Evolutionary conservation across 495 filamentous ascomycete genomes (phyloP), one percentile per base, ranked within the genome.

Genomic region (Penicillium cinerascens): DNA sequence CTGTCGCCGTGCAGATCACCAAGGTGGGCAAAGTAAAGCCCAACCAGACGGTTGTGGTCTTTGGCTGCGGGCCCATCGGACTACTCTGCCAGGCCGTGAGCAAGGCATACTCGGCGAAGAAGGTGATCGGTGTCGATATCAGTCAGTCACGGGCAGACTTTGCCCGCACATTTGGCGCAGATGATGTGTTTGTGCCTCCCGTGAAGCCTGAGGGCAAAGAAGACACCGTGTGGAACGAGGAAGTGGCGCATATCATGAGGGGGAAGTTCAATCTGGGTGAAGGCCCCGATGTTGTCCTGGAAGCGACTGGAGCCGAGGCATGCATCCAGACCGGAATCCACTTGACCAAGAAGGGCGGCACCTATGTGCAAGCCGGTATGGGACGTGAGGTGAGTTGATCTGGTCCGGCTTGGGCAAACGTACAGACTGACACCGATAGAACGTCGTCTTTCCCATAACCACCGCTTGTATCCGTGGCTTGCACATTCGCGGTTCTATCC

Each of bases 341-440:
- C 68, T 72, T 79, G 23, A 77, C 88, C 6, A 76, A 84, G 51
- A 70, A 78, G 40, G 91, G 91, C 4, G 91, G 90, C 11, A 87
- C 83, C 0, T 93, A 89, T 64, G 88, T 95, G 2, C 90, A 95
- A 72, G 91, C 81, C 56, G 91, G 91, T 17, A 91, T 95, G 82
- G 90, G 89, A 48, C 84, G 82, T 61, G 65, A 81, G 17, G 84
- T 91, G 53, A 87, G 49, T 52, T 29, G 36, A 2, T 33, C 21
- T 8, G 26, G 1, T 29, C 17, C 7, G 5, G 29, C 22, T 20
- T 38, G 2, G 13, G 16, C 16, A 18, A 38, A 18, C 3, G 13
- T n/a, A 38, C 15, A 44, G 18, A 40, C 40, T 60, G n/a, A 56
- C 26, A 3, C 16, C 16, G 27, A n/a, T 17, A 61, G 62, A 83